Conservation (phyloP, 257 asterid genomes). For the Scutellaria baicalensis region DNA sequence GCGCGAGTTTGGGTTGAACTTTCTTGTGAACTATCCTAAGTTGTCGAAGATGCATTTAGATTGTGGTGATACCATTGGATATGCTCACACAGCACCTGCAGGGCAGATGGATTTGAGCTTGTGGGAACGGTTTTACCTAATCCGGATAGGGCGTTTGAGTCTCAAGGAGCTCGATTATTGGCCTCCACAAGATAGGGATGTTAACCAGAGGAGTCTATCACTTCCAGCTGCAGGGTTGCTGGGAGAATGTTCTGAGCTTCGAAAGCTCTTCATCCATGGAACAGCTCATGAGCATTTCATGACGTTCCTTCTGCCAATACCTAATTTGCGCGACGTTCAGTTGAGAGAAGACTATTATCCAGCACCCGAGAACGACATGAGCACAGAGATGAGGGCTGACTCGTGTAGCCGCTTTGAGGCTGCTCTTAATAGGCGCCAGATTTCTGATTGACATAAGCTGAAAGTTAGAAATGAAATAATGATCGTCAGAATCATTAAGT, state of each 20-base stretch:
- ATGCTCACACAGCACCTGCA: slow-evolving; percentile 78
- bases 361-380: slow-evolving; percentile 93
- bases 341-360: slow-evolving; percentile 90
- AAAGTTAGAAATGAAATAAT: not conserved
- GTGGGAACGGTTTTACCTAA: slow-evolving; percentile 77
- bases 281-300: slow-evolving; percentile 89
- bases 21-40: slow-evolving; percentile 43
- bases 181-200: slow-evolving; percentile 91
- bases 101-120: slow-evolving; percentile 92
- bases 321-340: slow-evolving; percentile 64
- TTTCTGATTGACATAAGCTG: slow-evolving; percentile 41
- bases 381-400: slow-evolving; percentile 91
- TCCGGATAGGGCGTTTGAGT: slow-evolving; percentile 45
- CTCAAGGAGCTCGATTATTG: slow-evolving; percentile 76
- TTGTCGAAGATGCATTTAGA: slow-evolving; percentile 69
- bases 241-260: slow-evolving; percentile 42
- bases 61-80: slow-evolving; percentile 78
- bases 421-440: slow-evolving; percentile 56
- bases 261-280: slow-evolving; percentile 88
- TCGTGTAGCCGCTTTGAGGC: slow-evolving; percentile 83
- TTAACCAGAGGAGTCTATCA: slow-evolving; percentile 73
- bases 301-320: slow-evolving; percentile 47
- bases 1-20: slow-evolving; percentile 58
- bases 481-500: not conserved
- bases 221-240: slow-evolving; percentile 83